Percentiles rank a stretch among this genome's conserved stretches.
These are phyloP conservation scores for Gigaspora rosea DNA, from an alignment of 192 early-diverging fungal species.

Conservation along the genomic window DNA sequence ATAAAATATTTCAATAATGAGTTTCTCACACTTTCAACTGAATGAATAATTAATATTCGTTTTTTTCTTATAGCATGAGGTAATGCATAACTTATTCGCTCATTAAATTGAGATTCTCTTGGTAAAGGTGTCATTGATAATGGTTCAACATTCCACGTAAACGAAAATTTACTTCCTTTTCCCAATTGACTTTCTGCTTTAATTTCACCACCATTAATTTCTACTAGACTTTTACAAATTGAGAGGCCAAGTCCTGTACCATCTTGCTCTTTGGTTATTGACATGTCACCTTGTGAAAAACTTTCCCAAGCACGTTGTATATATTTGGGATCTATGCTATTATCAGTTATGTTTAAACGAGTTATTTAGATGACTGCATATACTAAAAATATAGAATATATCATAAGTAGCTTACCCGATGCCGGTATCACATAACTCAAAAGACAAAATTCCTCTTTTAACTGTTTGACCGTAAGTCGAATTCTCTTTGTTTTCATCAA, in stretches of 20 bases:
- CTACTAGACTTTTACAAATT: conserved; percentile 71
- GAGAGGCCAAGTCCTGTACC: conserved; percentile 78
- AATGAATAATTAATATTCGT: conserved; percentile 31
- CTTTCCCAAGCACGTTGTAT: conserved; percentile 66
- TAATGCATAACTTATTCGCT: conserved; percentile 6
- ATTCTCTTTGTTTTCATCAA: background rate
- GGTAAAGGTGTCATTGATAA: conserved; percentile 27
- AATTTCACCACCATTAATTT: conserved; percentile 71
- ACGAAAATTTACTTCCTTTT: conserved; percentile 67
- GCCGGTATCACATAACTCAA: conserved; percentile 72
- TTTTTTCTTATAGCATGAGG: conserved; percentile 26
- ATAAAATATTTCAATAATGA: background rate
- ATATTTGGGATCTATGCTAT: conserved; percentile 44
- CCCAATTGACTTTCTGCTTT: conserved; percentile 64
- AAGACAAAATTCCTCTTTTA: conserved; percentile 43
- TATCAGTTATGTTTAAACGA: conserved; percentile 55
- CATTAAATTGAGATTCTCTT: conserved; percentile 11
- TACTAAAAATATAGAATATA: background rate
- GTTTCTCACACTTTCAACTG: conserved; percentile 10
- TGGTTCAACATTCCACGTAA: conserved; percentile 48
- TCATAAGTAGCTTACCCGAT: conserved; percentile 47
- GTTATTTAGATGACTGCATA: background rate
- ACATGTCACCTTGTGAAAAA: conserved; percentile 70
- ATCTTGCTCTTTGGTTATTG: conserved; percentile 70
- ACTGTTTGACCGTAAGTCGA: background rate